These are phyloP conservation scores for Talaromyces sp. DNA, from an alignment of 2,329 filamentous ascomycete species.

Conservation along the genomic window DNA sequence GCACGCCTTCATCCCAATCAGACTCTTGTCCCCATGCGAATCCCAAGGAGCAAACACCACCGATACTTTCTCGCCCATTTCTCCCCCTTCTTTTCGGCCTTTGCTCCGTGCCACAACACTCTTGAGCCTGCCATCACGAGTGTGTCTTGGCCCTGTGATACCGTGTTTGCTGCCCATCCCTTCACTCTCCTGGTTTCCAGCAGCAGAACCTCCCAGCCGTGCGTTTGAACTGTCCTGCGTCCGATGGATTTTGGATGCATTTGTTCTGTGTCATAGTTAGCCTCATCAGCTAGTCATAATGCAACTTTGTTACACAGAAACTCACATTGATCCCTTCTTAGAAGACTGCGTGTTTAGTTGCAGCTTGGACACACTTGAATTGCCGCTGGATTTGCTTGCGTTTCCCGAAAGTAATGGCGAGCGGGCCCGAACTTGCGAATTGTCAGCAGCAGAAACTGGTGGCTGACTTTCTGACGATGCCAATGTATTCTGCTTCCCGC, in stretches of 20 bases:
- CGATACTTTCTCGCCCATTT: conserved; percentile 4
- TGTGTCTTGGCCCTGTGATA: conserved; percentile 1
- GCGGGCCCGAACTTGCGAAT: neutral
- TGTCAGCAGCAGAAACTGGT: neutral
- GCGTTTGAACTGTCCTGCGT: neutral
- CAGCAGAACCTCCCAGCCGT: neutral
- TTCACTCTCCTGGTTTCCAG: neutral
- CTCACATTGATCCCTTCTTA: neutral
- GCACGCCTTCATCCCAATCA: conserved; percentile 18
- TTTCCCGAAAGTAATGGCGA: neutral
- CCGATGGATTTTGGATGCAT: neutral
- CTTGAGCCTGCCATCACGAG: neutral
- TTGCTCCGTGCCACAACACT: neutral
- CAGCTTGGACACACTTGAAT: neutral
- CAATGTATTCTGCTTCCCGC: neutral
- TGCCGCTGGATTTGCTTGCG: neutral
- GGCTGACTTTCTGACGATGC: neutral
- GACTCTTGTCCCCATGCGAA: conserved; percentile 12
- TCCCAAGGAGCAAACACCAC: conserved; percentile 18
- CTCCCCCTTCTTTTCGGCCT: neutral
- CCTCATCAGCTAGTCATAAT: neutral
- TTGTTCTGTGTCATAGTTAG: neutral
- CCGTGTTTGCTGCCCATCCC: neutral
- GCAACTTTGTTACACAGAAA: neutral
- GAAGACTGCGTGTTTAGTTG: neutral